phyloP scores from a whole-genome alignment of 176 grass and related monocot species.

The Oryza longistaminata region DNA sequence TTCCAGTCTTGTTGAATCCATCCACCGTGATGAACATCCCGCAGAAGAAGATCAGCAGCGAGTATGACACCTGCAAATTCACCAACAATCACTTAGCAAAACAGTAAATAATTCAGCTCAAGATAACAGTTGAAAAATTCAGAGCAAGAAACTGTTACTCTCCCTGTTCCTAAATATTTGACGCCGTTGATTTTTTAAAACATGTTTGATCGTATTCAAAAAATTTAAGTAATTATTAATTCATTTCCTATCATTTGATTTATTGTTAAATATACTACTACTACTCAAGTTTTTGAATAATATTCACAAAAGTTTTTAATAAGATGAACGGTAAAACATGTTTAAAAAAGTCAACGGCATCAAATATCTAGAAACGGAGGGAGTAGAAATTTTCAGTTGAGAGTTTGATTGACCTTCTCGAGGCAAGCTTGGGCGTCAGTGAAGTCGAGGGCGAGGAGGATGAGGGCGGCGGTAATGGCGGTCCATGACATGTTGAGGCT shows the following conservation, averaged over 20 bases:
- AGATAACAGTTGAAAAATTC: not conserved
- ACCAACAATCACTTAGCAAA: not conserved
- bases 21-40: conserved; percentile 99
- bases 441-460: conserved; percentile 89
- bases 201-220: no score
- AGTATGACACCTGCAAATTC: conserved; percentile 82
- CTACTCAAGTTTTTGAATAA: no score
- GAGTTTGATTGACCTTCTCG: conserved; percentile 61
- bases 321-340: no score
- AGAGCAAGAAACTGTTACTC: no score
- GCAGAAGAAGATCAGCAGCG: conserved; percentile 92
- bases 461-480: conserved; percentile 81
- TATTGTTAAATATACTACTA: no score
- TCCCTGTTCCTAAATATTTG: no score
- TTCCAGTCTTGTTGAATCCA: conserved; percentile 89
- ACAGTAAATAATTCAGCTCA: not conserved
- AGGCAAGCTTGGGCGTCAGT: conserved; percentile 85
- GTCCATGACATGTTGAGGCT: conserved; percentile 98
- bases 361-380: no score
- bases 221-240: no score
- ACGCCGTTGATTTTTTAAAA: no score
- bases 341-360: no score
- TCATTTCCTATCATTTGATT: no score
- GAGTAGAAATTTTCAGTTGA: not conserved
- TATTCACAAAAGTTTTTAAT: no score